Evolutionary conservation across 225 moss, liverwort and hornwort genomes (phyloP), one percentile per base, ranked within the genome.

Genomic region (Bryoerythrophyllum caledonicum): DNA sequence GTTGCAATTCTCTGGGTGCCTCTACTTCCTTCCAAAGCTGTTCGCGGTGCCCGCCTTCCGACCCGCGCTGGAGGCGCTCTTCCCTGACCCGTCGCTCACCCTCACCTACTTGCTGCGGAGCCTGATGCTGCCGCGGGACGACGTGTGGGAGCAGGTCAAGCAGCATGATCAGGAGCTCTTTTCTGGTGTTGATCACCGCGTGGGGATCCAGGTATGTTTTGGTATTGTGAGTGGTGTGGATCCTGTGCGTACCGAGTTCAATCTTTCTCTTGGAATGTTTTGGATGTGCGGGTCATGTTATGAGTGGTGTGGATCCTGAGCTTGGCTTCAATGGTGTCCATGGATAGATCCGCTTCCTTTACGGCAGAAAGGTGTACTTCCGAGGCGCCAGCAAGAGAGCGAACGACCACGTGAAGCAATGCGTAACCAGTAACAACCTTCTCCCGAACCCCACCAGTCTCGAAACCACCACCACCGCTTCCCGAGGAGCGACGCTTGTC

Each of bases 21-120:
- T 91, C 26, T 90, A 87, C 74, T 87, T 89, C 63, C 71, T 93
- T 66, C 89, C 88, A 4, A 93, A 93, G 73, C 77, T 91, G 37
- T 93, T 90, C 43, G 84, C 89, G 32, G 30, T 88, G 57, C 81
- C 89, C 41, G 68, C 76, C n/a, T 93, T 93, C 41, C 86, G 86
- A n/a, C 88, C 86, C 54, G 65, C 70, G 12, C 57, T 91, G 46
- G 88, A 91, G 79, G 73, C 81, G n/a, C 89, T 91, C 41, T 91
- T 93, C 20, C 89, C 93, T 5, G 79, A 91, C 44, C 86, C 84
- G 23, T 76, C 83, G 4, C 73, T 93, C 70, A 64, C 76, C 35
- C 72, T 81, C 19, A 90, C 91, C 48, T 84, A 90, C 66, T 64
- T 90, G 65, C 76, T 93, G 51, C 82, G 88, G 49, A 87, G 81